Evolutionary conservation across 345 rosid genomes (phyloP).

Genomic region (Sonneratia alba): DNA sequence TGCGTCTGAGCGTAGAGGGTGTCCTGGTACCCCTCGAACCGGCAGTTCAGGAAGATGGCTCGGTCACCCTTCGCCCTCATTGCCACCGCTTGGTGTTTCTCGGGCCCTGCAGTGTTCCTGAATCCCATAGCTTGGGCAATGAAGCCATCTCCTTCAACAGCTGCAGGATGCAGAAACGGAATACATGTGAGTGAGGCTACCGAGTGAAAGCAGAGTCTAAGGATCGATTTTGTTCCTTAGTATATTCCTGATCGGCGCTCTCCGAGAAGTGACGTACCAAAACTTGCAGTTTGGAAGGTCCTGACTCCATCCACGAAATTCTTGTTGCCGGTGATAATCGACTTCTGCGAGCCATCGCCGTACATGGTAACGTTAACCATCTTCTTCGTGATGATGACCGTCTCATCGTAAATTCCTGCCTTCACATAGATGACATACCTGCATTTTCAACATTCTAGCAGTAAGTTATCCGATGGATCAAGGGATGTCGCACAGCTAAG

Average conservation of each 20-base stretch:
- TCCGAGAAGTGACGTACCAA: slow-evolving; percentile 30
- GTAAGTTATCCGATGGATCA: neutral
- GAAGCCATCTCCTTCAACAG: slow-evolving; percentile 55
- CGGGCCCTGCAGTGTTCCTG: slow-evolving; percentile 77
- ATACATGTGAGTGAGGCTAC: neutral
- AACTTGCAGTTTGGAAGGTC: slow-evolving; percentile 51
- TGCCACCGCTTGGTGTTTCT: slow-evolving; percentile 68
- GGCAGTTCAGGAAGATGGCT: slow-evolving; percentile 57
- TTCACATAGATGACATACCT: slow-evolving; percentile 70
- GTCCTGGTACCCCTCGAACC: slow-evolving; percentile 73
- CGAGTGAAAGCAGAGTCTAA: neutral
- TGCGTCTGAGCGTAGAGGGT: slow-evolving; percentile 68
- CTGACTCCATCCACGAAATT: slow-evolving; percentile 44
- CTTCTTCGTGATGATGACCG: slow-evolving; percentile 36
- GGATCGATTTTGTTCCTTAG: neutral
- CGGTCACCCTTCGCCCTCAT: slow-evolving; percentile 59
- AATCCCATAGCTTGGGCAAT: slow-evolving; percentile 69
- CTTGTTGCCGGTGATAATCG: slow-evolving; percentile 54
- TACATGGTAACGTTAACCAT: slow-evolving; percentile 50
- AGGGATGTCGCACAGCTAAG: too few species aligned
- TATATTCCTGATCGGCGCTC: neutral
- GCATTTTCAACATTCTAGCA: neutral
- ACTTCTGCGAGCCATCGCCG: slow-evolving; percentile 87
- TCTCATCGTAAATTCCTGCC: slow-evolving; percentile 57
- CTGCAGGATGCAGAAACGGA: slow-evolving; percentile 18